Conservation (phyloP, 192 early-diverging fungal species). For the Mortierella alpina region DNA sequence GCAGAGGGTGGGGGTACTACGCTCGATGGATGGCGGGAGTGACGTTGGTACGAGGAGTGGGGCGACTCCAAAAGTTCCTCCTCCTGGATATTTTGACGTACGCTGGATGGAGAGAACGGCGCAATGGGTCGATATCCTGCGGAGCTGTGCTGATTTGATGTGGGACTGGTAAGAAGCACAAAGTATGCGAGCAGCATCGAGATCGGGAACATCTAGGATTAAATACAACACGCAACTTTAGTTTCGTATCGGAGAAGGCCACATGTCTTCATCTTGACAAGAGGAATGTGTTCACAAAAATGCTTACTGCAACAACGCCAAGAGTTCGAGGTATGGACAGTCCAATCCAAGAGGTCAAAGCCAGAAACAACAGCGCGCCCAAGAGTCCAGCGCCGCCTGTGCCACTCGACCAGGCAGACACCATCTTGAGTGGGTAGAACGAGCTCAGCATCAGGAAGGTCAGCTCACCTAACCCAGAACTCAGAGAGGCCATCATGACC, state of each 20-base stretch:
- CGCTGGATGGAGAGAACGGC: neutral
- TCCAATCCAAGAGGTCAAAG: slow-evolving; percentile 52
- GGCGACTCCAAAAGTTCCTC: slow-evolving; percentile 11
- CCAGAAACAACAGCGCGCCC: slow-evolving; percentile 53
- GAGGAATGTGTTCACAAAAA: neutral
- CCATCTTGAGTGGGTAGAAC: slow-evolving; percentile 48
- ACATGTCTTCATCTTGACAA: neutral
- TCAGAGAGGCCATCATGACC: slow-evolving; percentile 54
- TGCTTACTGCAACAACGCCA: slow-evolving; percentile 37
- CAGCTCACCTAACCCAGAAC: slow-evolving; percentile 56
- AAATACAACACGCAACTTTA: neutral
- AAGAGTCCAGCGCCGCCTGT: slow-evolving; percentile 57
- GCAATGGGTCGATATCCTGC: slow-evolving; percentile 29
- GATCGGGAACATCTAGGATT: slow-evolving; percentile 35
- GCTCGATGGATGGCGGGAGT: neutral
- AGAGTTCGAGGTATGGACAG: slow-evolving; percentile 38
- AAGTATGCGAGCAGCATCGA: slow-evolving; percentile 52
- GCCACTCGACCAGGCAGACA: slow-evolving; percentile 57
- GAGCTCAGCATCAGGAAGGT: slow-evolving; percentile 60
- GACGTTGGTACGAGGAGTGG: neutral
- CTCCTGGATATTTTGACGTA: neutral
- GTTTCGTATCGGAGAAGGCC: too few species aligned
- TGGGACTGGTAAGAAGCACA: slow-evolving; percentile 32
- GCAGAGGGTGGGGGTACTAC: too few species aligned
- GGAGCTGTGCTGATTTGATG: neutral